Conservation (phyloP, 2,329 filamentous ascomycete genomes). For the Curvularia verruculosa region DNA sequence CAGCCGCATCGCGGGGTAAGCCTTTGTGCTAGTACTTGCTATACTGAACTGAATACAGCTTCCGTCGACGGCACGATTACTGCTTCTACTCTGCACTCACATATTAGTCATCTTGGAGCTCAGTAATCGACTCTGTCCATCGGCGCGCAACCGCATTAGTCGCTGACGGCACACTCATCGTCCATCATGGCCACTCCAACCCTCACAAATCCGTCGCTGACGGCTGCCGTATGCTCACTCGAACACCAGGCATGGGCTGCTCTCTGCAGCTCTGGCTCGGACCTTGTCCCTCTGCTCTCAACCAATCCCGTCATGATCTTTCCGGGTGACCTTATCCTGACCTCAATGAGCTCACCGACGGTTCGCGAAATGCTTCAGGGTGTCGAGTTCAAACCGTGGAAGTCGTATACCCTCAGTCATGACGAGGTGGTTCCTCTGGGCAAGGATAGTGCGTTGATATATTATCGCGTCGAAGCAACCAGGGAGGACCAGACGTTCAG, state of each 20-base stretch:
- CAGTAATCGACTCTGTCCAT: background rate
- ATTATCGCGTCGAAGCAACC: constrained; percentile 34
- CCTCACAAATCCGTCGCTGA: constrained; percentile 32
- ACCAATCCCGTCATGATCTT: constrained; percentile 51
- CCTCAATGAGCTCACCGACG: constrained; percentile 39
- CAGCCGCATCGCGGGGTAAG: constrained; percentile 18
- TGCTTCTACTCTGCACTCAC: background rate
- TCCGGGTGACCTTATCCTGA: constrained; percentile 46
- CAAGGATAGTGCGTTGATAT: constrained; percentile 31
- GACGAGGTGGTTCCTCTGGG: constrained; percentile 36
- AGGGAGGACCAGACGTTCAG: constrained; percentile 24
- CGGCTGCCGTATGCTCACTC: constrained; percentile 35
- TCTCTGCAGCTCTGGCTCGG: constrained; percentile 41
- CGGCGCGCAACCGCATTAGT: background rate
- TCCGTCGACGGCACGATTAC: background rate
- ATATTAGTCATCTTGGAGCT: background rate
- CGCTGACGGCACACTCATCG: background rate
- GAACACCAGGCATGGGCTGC: constrained; percentile 48
- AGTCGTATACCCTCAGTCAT: constrained; percentile 35
- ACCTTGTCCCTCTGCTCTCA: constrained; percentile 41
- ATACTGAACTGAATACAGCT: constrained; percentile 3
- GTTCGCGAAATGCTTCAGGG: constrained; percentile 30
- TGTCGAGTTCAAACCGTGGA: constrained; percentile 30
- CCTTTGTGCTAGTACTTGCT: background rate
- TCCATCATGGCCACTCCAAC: constrained; percentile 18